Evolutionary conservation across 2,329 filamentous ascomycete species (phyloP).

Genomic region (Alternaria atra): DNA sequence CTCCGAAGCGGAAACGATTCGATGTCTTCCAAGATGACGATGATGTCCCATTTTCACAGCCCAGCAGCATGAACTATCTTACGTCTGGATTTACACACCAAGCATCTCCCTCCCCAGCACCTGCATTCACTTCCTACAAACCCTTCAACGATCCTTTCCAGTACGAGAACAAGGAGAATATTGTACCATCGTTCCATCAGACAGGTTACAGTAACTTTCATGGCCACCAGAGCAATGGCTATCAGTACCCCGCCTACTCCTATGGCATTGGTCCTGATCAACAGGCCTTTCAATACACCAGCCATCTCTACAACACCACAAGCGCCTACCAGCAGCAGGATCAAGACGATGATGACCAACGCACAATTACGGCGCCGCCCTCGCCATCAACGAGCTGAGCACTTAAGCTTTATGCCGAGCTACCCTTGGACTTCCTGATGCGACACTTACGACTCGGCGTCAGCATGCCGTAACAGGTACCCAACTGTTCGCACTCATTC

Average conservation of each 20-base stretch:
- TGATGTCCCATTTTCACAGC: constrained; percentile 42
- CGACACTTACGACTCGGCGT: constrained; percentile 6
- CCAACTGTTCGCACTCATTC: constrained; percentile 30
- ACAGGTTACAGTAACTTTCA: constrained; percentile 37
- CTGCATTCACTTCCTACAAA: constrained; percentile 39
- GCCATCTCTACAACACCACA: constrained; percentile 33
- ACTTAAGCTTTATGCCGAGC: neutral
- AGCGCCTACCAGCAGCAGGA: constrained; percentile 38
- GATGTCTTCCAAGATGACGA: constrained; percentile 54
- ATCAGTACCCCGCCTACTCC: constrained; percentile 40
- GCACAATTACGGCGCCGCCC: constrained; percentile 49
- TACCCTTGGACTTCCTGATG: constrained; percentile 5
- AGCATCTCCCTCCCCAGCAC: constrained; percentile 36
- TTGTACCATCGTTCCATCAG: constrained; percentile 34
- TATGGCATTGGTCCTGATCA: constrained; percentile 44
- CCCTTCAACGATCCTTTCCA: constrained; percentile 39
- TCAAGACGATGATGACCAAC: constrained; percentile 44
- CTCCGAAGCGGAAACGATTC: constrained; percentile 49
- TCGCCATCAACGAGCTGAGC: constrained; percentile 44
- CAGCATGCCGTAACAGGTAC: constrained; percentile 8
- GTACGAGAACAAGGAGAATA: constrained; percentile 48
- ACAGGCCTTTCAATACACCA: constrained; percentile 36
- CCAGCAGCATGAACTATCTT: constrained; percentile 46
- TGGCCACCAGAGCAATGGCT: constrained; percentile 31
- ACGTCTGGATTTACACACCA: constrained; percentile 44